phyloP scores from a whole-genome alignment of 129 eudicot species.

The Flaveria ramosissima region DNA sequence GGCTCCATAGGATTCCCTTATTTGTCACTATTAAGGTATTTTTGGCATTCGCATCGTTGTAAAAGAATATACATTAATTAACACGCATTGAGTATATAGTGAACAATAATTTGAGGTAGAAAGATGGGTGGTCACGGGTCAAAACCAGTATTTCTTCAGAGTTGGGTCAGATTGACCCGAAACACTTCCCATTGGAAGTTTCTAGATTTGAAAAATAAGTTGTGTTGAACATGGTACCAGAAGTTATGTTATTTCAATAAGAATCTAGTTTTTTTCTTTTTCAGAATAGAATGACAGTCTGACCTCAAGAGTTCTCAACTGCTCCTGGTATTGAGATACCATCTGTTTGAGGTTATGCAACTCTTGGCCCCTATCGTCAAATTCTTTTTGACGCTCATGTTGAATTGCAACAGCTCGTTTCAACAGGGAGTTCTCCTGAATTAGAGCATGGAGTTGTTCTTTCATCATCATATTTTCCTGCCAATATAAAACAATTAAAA shows the following conservation, averaged over 20 bases:
- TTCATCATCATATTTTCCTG: conserved; percentile 76
- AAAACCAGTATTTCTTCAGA: background rate
- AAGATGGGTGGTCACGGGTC: background rate
- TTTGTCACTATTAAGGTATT: conserved; percentile 9
- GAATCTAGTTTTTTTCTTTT: background rate
- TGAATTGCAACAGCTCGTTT: conserved; percentile 95
- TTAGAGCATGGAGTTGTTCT: conserved; percentile 74
- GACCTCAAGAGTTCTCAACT: conserved; percentile 92
- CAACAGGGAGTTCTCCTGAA: conserved; percentile 77
- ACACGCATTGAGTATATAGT: background rate
- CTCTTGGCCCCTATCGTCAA: conserved; percentile 74
- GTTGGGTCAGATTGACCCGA: background rate
- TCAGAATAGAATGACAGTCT: background rate
- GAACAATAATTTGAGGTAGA: background rate
- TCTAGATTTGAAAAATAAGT: background rate
- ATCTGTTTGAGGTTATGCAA: conserved; percentile 82
- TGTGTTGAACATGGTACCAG: background rate
- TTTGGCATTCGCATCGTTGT: background rate
- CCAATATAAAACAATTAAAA: conserved; percentile 19
- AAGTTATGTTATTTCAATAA: conserved; percentile 4
- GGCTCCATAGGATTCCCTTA: background rate
- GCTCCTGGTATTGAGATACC: conserved; percentile 96
- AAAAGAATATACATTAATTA: background rate
- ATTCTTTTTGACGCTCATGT: conserved; percentile 91
- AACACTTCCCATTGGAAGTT: background rate